phyloP scores from a whole-genome alignment of 371 early-diverging fungal species.

The Apophysomyces trapeziformis region DNA sequence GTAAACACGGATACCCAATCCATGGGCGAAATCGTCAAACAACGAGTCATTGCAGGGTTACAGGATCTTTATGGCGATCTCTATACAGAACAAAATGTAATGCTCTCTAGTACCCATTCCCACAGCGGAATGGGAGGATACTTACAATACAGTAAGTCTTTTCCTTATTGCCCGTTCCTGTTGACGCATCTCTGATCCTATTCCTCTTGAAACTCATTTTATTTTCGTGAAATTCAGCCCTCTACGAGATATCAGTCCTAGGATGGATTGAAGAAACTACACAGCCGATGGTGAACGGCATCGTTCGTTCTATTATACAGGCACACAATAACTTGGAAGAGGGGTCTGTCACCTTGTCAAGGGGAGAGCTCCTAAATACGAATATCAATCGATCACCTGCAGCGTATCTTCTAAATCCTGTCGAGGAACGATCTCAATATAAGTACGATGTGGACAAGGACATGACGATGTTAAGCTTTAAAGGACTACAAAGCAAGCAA shows the following conservation, averaged over 20 bases:
- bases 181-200: neutral
- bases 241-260: constrained; percentile 47
- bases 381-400: constrained; percentile 65
- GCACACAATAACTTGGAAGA: constrained; percentile 58
- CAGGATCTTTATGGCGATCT: constrained; percentile 26
- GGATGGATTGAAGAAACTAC: constrained; percentile 58
- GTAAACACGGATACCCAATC: constrained; percentile 63
- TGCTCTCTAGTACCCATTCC: constrained; percentile 72
- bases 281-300: constrained; percentile 61
- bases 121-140: constrained; percentile 63
- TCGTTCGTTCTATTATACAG: constrained; percentile 53
- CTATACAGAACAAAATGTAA: constrained; percentile 58
- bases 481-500: constrained; percentile 22
- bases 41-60: constrained; percentile 38
- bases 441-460: constrained; percentile 59
- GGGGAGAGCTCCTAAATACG: constrained; percentile 52
- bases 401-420: constrained; percentile 65
- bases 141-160: constrained; percentile 49
- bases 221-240: constrained; percentile 14
- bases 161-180: neutral
- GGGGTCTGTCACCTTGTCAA: constrained; percentile 34
- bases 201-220: neutral
- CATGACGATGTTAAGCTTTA: constrained; percentile 53
- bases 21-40: constrained; percentile 46
- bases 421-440: constrained; percentile 56